These are phyloP conservation scores for Rhodotorula sp. DNA, from an alignment of 1,284 basidiomycete genomes.

Conservation along the genomic window DNA sequence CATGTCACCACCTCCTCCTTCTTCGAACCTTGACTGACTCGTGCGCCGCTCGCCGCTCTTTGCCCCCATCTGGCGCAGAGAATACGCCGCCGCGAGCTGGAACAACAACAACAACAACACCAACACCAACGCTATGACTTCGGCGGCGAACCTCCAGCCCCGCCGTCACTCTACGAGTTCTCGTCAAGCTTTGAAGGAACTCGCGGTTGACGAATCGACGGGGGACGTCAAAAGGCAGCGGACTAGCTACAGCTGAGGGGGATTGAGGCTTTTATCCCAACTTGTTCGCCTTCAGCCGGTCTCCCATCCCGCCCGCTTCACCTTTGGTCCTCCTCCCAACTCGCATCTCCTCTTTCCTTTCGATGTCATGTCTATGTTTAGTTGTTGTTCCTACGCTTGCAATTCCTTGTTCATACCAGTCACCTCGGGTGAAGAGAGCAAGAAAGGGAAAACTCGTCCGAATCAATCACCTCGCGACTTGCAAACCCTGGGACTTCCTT, in stretches of 20 bases:
- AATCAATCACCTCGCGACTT: too few species aligned
- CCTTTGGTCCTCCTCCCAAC: too few species aligned
- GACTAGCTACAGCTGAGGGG: background rate
- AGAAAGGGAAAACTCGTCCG: too few species aligned
- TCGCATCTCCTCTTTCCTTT: too few species aligned
- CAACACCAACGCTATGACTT: background rate
- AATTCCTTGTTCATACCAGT: too few species aligned
- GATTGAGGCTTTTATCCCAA: background rate
- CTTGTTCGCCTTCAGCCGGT: background rate
- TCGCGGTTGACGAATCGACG: slow-evolving; percentile 1
- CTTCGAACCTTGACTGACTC: too few species aligned
- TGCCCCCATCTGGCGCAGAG: background rate
- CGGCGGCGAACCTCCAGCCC: slow-evolving; percentile 48
- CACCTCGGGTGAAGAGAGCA: too few species aligned
- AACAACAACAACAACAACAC: background rate
- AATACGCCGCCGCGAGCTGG: slow-evolving; percentile 2
- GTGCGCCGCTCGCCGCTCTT: background rate
- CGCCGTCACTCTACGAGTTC: slow-evolving; percentile 14
- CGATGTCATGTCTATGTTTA: too few species aligned
- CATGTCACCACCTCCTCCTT: background rate
- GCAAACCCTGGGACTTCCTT: too few species aligned
- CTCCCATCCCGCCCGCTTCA: too few species aligned
- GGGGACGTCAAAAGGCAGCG: slow-evolving; percentile 6
- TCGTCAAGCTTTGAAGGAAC: background rate
- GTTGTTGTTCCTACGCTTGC: too few species aligned